Base-by-base conservation (phyloP, 495 filamentous ascomycete species). In the Tuber melanosporum region DNA sequence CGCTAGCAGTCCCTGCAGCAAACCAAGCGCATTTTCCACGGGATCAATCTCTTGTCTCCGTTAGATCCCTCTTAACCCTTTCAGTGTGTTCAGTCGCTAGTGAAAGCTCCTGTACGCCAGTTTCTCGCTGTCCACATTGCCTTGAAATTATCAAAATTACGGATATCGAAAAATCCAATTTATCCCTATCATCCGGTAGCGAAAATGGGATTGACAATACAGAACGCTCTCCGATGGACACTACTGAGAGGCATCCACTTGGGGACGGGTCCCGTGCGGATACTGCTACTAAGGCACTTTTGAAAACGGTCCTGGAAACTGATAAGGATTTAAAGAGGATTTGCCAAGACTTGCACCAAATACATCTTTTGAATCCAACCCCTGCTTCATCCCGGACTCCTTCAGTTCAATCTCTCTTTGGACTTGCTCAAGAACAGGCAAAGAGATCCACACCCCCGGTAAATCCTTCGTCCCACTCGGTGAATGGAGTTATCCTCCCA, bases 291-390 rank as follows among this genome's bases (percentile, higher is more conserved):
- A 75, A 71, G 20, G 52, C 12, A 32, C 47, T 80, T 39, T 14
- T 76, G 36, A 80, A 80, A 32, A 80, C 77, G 9, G 47, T 80
- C 7, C 73, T 70, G 10, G 78, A 80, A 39, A 80, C 46, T 32
- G 76, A 74, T 70, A 69, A 45, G 46, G 78, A 80, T 46, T 74
- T 80, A 4, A 73, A 72, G 52, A 80, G 49, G 7, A 73, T 79
- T 72, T 79, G 78, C 62, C 73, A 70, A 70, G 71, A 80, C 32
- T 74, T 80, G 32, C 77, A 80, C 36, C 78, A 80, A 19, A 79
- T 80, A 43, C 73, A 74, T 45, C 78, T 80, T 47, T 62, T 79
- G 62, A 80, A 62, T 72, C 78, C 78, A 32, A 79, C 78, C 39
- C 78, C 78, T 12, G 42, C 77, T 2, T 49, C 77, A 19, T 79